Conservation (phyloP, 177 flowering plant species). For the Vitis hybrid region DNA sequence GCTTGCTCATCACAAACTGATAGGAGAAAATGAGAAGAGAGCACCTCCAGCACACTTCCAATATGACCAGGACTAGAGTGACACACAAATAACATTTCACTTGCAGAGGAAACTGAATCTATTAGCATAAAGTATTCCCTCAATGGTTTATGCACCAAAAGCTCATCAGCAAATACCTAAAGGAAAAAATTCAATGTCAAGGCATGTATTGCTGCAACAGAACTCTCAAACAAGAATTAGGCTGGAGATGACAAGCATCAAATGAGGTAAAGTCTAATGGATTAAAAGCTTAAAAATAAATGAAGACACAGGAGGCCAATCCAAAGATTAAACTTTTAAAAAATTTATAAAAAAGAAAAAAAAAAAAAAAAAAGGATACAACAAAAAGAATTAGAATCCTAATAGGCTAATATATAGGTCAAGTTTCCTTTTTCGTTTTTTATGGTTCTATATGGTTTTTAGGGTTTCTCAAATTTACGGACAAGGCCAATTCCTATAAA, state of each 20-base stretch:
- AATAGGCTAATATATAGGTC: no score
- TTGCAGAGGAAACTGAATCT: constrained; percentile 36
- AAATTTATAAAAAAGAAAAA: neutral
- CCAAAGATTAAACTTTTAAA: neutral
- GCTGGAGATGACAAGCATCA: neutral
- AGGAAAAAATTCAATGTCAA: constrained; percentile 14
- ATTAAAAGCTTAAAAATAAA: neutral
- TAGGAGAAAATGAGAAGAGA: constrained; percentile 59
- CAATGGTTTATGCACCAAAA: constrained; percentile 43
- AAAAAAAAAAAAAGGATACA: no score
- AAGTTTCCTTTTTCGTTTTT: no score
- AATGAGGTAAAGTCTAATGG: neutral
- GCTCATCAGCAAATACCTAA: constrained; percentile 77
- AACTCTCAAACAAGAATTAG: neutral
- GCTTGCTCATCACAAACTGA: constrained; percentile 42
- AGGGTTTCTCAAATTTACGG: no score
- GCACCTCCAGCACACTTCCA: constrained; percentile 51
- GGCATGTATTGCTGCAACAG: constrained; percentile 4
- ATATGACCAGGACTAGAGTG: constrained; percentile 23
- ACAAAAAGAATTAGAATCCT: neutral
- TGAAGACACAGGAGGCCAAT: no score
- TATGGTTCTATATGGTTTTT: no score
- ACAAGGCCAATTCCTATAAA: no score
- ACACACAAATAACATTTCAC: constrained; percentile 30
- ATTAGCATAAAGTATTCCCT: constrained; percentile 29